phyloP scores from a whole-genome alignment of 805 yeast genomes.

The Candida peoriensis region DNA sequence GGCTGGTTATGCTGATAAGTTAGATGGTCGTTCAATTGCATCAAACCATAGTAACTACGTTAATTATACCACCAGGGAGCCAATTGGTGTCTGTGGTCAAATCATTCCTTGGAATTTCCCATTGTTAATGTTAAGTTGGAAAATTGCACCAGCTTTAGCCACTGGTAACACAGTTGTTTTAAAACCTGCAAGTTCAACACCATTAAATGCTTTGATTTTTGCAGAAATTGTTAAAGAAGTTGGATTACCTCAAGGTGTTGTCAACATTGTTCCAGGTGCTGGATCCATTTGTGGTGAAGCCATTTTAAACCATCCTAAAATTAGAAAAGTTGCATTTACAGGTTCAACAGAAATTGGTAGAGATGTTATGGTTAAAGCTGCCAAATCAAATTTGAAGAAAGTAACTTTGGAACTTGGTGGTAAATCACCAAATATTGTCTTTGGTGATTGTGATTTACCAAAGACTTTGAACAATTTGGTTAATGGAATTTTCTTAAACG shows the following conservation, averaged over 20 bases:
- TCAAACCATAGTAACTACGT: constrained; percentile 55
- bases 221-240: constrained; percentile 60
- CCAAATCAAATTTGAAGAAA: constrained; percentile 69
- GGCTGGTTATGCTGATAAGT: constrained; percentile 70
- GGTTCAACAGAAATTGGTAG: constrained; percentile 79
- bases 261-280: constrained; percentile 69
- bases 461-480: constrained; percentile 44
- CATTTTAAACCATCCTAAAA: constrained; percentile 60
- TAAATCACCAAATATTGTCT: constrained; percentile 73
- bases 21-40: constrained; percentile 58
- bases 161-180: constrained; percentile 71
- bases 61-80: constrained; percentile 65
- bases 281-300: constrained; percentile 73
- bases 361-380: constrained; percentile 63
- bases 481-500: constrained; percentile 69
- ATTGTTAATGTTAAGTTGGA: constrained; percentile 74
- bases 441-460: constrained; percentile 60
- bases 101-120: constrained; percentile 88
- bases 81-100: constrained; percentile 79
- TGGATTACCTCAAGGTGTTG: constrained; percentile 72
- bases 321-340: constrained; percentile 75
- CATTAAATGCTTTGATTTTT: constrained; percentile 63
- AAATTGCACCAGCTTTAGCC: constrained; percentile 72
- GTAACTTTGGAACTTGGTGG: constrained; percentile 82
- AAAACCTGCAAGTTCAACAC: constrained; percentile 76